Evolutionary conservation across 2,329 filamentous ascomycete genomes (phyloP), one percentile per base, ranked within the genome.

Genomic region (Diaporthe ilicicola): DNA sequence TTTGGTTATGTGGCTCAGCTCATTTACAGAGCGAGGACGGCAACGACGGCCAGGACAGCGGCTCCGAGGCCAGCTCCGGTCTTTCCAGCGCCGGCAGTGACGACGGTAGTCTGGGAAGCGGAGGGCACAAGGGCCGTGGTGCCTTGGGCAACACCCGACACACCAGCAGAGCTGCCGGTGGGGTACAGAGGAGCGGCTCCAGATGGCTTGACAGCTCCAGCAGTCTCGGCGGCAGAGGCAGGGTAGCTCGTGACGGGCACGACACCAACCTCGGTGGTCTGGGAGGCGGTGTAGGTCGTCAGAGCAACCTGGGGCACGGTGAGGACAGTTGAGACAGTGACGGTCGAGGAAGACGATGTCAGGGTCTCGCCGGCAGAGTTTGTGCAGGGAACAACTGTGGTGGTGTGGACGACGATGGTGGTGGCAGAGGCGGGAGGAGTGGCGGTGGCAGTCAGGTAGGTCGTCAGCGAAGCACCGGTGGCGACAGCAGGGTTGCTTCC

Each of bases 401-500:
- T 90, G 76, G 85, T 83, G 67, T 80, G 79, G 70, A 87, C 80
- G 53, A 79, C 77, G 76, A 89, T 81, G 71, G 85, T 86, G 70
- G 88, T 88, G 61, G 79, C 78, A 67, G 79, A 77, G 24, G 82
- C 80, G 59, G 83, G 77, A 29, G 84, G 83, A 19, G 81, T 80
- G 55, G 85, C 80, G 17, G 85, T 84, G 71, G 85, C 84, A 39
- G 88, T 87, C 78, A 89, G 85, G 81, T 91, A 88, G 69, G 86
- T 87, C 76, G 89, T 89, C 79, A 90, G 84, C 48, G 86, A 85
- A 76, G 94, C 90, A 74, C 89, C 90, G 62, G 93, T 97, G 78
- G 94, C 89, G 77, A 98, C 93, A 74, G 87, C 93, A n/a, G 95
- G 94, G 88, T 98, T 97, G 79, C 88, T 77, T 19, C 88, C 85